A percentile compares a stretch with the other conserved stretches of the same genome.
Evolutionary conservation across 2,329 filamentous ascomycete species (phyloP).

Genomic region (Beauveria sp.): DNA sequence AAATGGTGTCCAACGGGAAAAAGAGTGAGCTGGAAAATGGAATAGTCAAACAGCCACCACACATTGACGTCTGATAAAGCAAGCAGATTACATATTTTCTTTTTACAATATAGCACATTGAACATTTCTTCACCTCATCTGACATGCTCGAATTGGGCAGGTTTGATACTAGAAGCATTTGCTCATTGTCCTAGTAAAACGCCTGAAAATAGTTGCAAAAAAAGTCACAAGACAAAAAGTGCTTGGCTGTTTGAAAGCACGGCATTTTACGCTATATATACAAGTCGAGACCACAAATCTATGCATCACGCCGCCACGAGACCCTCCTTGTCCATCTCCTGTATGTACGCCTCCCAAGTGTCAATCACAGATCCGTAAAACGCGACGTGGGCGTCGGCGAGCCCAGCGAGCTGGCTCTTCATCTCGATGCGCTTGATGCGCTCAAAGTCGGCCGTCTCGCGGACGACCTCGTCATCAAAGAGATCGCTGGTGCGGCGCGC

Average conservation of each 20-base stretch:
- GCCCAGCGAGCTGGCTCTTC: slow-evolving; percentile 70
- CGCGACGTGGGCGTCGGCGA: slow-evolving; percentile 77
- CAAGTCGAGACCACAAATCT: background rate
- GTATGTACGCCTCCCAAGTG: slow-evolving; percentile 85
- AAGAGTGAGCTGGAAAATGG: too few relatives aligned
- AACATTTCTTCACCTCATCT: too few relatives aligned
- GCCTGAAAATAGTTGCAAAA: background rate
- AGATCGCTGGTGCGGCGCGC: slow-evolving; percentile 82
- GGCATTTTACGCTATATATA: background rate
- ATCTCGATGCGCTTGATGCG: slow-evolving; percentile 93
- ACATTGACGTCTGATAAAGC: too few relatives aligned
- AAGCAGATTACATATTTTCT: background rate
- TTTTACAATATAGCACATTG: background rate
- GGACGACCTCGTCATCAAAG: slow-evolving; percentile 93
- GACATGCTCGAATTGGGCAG: too few relatives aligned
- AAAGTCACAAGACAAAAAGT: too few relatives aligned
- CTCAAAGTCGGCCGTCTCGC: slow-evolving; percentile 90
- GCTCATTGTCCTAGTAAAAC: background rate
- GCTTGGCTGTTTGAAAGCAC: background rate
- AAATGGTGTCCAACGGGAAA: too few relatives aligned
- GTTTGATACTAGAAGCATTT: background rate
- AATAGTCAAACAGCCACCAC: too few relatives aligned
- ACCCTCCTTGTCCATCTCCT: slow-evolving; percentile 71
- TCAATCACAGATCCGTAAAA: slow-evolving; percentile 77
- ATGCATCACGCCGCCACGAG: slow-evolving; percentile 13